Evolutionary conservation across 345 rosid species (phyloP), one percentile per base, ranked within the genome.

Genomic region (Brassica carinata): DNA sequence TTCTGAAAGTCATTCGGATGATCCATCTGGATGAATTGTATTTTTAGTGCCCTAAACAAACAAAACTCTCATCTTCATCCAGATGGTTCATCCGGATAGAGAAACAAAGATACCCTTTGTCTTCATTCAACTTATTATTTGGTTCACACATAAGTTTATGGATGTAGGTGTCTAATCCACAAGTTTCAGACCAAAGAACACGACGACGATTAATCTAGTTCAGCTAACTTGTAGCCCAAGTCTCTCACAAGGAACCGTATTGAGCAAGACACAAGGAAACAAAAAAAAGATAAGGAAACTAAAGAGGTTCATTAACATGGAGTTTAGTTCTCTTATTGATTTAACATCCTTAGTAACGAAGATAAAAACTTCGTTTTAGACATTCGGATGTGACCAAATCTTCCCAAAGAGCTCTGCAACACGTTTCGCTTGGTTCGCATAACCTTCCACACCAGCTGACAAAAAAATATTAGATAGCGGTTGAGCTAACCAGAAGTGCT

Each of bases 361-460:
- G 18, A 70, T 62, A 55, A 19, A 57, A 57, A 11, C 31, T 53
- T 15, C 7, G 40, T 82, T 43, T 87, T 84, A 91, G 62, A 89
- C 94, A 80, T 96, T 92, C 36, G 97, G 99, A 34, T 96, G 98
- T 51, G 98, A 98, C 97, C 97, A 96, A 71, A 96, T 93, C 92
- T 96, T 93, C 15, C 88, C 87, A 2, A 91, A 89, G 19, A 89
- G 79, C 81, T 91, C 97, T 86, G 90, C 96, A 0, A 89, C 91
- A n/a, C 92, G 91, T 81, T 82, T 91, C 0, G 89, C 86, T 87
- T 93, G 97, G 74, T 85, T 81, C 11, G 79, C 82, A 53, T 93
- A 89, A 15, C 97, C 96, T 27, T 93, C 92, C 5, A 93, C 85
- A 31, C 99, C 98, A 67, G 87, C 89, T 67, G 85, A 84, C 72